phyloP scores from a whole-genome alignment of 2,329 filamentous ascomycete genomes.

The Aspergillus vadensis region DNA sequence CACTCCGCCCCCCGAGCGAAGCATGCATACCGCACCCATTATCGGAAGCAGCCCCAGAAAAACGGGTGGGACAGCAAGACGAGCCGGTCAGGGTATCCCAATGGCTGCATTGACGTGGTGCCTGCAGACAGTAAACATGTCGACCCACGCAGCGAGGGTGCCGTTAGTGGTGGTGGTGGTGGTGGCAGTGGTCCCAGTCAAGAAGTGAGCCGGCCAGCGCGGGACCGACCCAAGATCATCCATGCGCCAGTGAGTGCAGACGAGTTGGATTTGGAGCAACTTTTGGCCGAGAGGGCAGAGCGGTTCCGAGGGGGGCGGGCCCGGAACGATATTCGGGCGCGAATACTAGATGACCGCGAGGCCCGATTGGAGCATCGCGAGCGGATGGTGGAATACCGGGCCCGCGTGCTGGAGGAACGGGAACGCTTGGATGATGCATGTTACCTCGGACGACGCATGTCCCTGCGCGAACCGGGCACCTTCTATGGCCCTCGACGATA shows the following conservation, averaged over 20 bases:
- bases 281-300: conserved; percentile 7
- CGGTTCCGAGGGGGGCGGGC: conserved; percentile 13
- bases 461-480: conserved; percentile 20
- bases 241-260: conserved; percentile 18
- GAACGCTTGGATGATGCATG: conserved; percentile 19
- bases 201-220: conserved; percentile 18
- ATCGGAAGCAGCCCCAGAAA: conserved; percentile 25
- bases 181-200: conserved; percentile 3
- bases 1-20: conserved; percentile 24
- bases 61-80: conserved; percentile 8
- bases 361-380: conserved; percentile 29
- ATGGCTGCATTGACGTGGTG: conserved; percentile 26
- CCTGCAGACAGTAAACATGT: conserved; percentile 26
- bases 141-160: conserved; percentile 3
- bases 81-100: conserved; percentile 17
- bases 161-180: conserved; percentile 1
- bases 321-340: conserved; percentile 30
- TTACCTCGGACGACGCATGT: conserved; percentile 18
- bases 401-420: conserved; percentile 25
- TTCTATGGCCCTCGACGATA: conserved; percentile 19
- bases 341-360: conserved; percentile 32
- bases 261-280: conserved; percentile 15
- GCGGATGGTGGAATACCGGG: conserved; percentile 24
- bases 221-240: conserved; percentile 25
- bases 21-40: conserved; percentile 29